These are phyloP conservation scores for Lasiosphaeria hispida DNA, from an alignment of 495 filamentous ascomycete genomes.

Conservation along the genomic window DNA sequence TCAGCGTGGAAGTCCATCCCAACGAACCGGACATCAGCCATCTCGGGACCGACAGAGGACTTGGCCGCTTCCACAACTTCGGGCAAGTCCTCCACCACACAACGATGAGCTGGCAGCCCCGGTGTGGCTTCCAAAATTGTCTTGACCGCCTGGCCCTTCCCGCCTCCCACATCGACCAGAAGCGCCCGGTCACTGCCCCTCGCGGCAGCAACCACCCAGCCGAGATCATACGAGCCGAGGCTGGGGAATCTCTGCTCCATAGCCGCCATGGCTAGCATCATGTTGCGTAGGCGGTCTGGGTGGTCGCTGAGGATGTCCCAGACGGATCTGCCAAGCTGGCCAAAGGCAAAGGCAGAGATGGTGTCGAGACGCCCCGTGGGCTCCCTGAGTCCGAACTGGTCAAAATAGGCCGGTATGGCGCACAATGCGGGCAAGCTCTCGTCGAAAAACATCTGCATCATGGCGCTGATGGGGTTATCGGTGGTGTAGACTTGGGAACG, in stretches of 20 bases:
- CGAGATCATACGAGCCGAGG: slow-evolving; percentile 30
- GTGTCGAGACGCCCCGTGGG: slow-evolving; percentile 22
- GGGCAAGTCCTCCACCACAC: slow-evolving; percentile 33
- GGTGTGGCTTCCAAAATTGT: slow-evolving; percentile 24
- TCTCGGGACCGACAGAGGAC: slow-evolving; percentile 16
- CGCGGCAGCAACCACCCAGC: slow-evolving; percentile 23
- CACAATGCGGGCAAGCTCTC: background rate
- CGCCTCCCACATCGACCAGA: slow-evolving; percentile 38
- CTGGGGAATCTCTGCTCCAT: slow-evolving; percentile 15
- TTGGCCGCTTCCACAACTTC: slow-evolving; percentile 26
- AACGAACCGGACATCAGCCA: slow-evolving; percentile 26
- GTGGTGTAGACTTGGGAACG: slow-evolving; percentile 14
- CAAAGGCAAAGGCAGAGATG: slow-evolving; percentile 18
- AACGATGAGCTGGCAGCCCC: slow-evolving; percentile 22
- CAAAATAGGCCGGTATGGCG: slow-evolving; percentile 27
- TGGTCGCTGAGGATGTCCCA: slow-evolving; percentile 27
- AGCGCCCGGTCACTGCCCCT: slow-evolving; percentile 12
- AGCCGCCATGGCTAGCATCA: slow-evolving; percentile 23
- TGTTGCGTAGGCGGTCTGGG: slow-evolving; percentile 14
- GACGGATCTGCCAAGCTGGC: slow-evolving; percentile 16
- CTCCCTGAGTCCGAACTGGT: slow-evolving; percentile 23
- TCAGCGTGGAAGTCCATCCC: slow-evolving; percentile 29
- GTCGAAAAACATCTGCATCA: slow-evolving; percentile 3
- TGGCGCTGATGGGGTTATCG: slow-evolving; percentile 4
- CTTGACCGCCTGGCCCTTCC: slow-evolving; percentile 36